phyloP scores from a whole-genome alignment of 2,329 filamentous ascomycete species.

The Epichloe sibirici region DNA sequence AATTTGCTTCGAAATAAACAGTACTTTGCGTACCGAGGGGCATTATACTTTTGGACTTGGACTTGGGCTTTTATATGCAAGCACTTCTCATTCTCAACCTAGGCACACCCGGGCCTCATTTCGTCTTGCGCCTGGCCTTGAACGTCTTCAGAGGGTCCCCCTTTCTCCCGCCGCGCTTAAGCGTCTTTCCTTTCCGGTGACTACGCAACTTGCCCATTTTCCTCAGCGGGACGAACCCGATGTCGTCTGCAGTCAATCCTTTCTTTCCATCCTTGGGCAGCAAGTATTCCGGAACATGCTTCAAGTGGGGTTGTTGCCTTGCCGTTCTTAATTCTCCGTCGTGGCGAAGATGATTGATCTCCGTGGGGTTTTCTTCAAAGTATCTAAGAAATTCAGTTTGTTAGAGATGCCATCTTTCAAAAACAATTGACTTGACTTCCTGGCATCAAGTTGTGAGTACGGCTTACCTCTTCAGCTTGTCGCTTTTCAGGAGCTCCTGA shows the following conservation, averaged over 20 bases:
- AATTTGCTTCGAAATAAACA: no score
- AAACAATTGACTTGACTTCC: background rate
- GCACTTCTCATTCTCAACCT: background rate
- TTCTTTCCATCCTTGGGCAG: conserved; percentile 67
- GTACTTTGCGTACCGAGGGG: no score
- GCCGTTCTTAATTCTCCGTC: conserved; percentile 79
- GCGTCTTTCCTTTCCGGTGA: conserved; percentile 29
- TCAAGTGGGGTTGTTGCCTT: conserved; percentile 76
- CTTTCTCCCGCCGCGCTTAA: conserved; percentile 36
- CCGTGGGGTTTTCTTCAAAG: conserved; percentile 93
- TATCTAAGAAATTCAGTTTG: conserved; percentile 32
- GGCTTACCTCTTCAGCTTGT: conserved; percentile 65
- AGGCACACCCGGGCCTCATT: conserved; percentile 9
- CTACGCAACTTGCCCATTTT: conserved; percentile 39
- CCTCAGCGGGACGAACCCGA: conserved; percentile 64
- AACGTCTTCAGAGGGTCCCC: conserved; percentile 83
- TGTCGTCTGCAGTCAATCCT: conserved; percentile 50
- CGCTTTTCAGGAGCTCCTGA: conserved; percentile 81
- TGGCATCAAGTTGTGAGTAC: background rate
- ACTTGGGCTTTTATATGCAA: no score
- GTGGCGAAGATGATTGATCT: conserved; percentile 77
- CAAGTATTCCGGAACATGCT: conserved; percentile 88
- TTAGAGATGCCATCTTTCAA: background rate
- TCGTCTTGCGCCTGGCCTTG: conserved; percentile 47
- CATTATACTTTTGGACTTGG: no score